Conservation (phyloP, 2,329 filamentous ascomycete species). For the Hypoxylon rubiginosum region DNA sequence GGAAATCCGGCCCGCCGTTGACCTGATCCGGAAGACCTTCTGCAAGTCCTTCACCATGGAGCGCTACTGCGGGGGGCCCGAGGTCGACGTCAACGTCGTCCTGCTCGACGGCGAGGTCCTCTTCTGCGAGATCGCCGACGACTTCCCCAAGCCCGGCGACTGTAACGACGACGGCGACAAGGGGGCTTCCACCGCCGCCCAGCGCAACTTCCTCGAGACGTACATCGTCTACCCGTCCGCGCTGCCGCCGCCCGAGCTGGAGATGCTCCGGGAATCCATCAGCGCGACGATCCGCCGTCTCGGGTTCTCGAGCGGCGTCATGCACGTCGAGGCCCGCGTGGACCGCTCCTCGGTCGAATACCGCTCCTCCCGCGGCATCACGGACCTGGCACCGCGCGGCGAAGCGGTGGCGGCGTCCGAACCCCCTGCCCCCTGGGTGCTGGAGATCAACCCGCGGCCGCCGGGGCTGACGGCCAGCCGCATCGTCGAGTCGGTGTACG, state of each 20-base stretch:
- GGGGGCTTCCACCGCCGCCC: conserved; percentile 15
- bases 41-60: conserved; percentile 46
- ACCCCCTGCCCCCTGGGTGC: conserved; percentile 43
- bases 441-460: conserved; percentile 50
- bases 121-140: conserved; percentile 50
- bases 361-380: conserved; percentile 18
- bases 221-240: conserved; percentile 49
- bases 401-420: conserved; percentile 2
- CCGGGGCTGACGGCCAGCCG: conserved; percentile 48
- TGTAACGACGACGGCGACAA: conserved; percentile 12
- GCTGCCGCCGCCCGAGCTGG: conserved; percentile 43
- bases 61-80: conserved; percentile 47
- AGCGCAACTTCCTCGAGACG: conserved; percentile 47
- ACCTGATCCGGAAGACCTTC: conserved; percentile 38
- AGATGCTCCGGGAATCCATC: conserved; percentile 37
- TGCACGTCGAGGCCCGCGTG: conserved; percentile 49
- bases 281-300: conserved; percentile 37
- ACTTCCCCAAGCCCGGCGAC: conserved; percentile 49
- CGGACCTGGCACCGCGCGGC: conserved; percentile 29
- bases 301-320: conserved; percentile 46
- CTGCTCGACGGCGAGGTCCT: conserved; percentile 46
- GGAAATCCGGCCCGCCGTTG: conserved; percentile 29
- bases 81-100: conserved; percentile 50
- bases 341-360: conserved; percentile 44
- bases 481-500: conserved; percentile 46